Conservation (phyloP, 345 rosid species). For the Balakata baccata region DNA sequence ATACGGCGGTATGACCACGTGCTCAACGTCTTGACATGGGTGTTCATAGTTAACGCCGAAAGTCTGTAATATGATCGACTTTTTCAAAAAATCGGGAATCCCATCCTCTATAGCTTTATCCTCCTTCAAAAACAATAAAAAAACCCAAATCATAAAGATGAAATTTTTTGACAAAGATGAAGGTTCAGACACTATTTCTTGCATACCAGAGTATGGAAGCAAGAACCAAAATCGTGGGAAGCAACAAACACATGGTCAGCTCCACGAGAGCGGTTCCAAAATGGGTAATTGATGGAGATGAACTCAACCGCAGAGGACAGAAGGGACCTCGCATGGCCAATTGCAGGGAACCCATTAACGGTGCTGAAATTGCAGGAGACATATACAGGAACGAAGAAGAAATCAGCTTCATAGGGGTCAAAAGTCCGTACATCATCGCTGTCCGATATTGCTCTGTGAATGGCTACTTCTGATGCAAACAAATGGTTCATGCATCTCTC, state of each 20-base stretch:
- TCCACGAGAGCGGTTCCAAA: slow-evolving; percentile 84
- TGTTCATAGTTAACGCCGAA: slow-evolving; percentile 81
- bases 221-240: slow-evolving; percentile 89
- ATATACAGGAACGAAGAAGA: slow-evolving; percentile 91
- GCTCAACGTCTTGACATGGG: slow-evolving; percentile 80
- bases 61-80: slow-evolving; percentile 77
- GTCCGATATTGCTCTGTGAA: slow-evolving; percentile 58
- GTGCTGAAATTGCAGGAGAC: slow-evolving; percentile 94
- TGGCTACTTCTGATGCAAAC: slow-evolving; percentile 93
- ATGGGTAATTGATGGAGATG: slow-evolving; percentile 51
- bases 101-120: slow-evolving; percentile 73
- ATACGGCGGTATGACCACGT: slow-evolving; percentile 92
- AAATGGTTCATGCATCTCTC: slow-evolving; percentile 77
- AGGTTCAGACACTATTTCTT: not conserved
- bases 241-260: slow-evolving; percentile 90
- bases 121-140: slow-evolving; percentile 43
- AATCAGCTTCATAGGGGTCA: slow-evolving; percentile 80
- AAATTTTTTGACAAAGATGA: not conserved
- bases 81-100: slow-evolving; percentile 79
- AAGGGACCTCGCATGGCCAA: slow-evolving; percentile 80
- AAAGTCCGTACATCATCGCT: slow-evolving; percentile 59
- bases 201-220: slow-evolving; percentile 86
- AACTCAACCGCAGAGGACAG: slow-evolving; percentile 57
- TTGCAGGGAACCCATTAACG: slow-evolving; percentile 82
- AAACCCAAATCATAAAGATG: not conserved